Conservation (phyloP, 1,139 yeast species). For the Lodderomyces theae region DNA sequence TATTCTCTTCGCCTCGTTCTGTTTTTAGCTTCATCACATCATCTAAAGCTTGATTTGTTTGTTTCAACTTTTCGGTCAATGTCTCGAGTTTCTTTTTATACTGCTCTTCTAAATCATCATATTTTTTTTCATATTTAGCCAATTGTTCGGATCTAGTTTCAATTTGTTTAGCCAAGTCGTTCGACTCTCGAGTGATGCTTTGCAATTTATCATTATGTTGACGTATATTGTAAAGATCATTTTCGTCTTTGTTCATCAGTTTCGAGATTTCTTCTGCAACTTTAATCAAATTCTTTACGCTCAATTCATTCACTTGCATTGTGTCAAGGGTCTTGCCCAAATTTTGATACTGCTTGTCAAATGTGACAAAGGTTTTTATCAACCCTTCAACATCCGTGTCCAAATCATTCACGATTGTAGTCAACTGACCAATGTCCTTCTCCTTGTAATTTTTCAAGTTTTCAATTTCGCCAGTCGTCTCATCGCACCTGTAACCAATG, state of each 20-base stretch:
- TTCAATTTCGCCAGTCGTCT: slow-evolving; percentile 62
- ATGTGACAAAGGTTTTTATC: slow-evolving; percentile 34
- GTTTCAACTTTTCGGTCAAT: slow-evolving; percentile 44
- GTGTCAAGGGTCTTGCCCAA: slow-evolving; percentile 58
- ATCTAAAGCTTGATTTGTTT: slow-evolving; percentile 46
- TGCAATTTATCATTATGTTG: slow-evolving; percentile 48
- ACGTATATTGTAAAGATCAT: slow-evolving; percentile 36
- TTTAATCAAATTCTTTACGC: slow-evolving; percentile 48
- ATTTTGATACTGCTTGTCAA: slow-evolving; percentile 52
- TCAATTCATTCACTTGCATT: slow-evolving; percentile 54
- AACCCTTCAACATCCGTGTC: slow-evolving; percentile 45
- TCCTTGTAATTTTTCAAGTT: slow-evolving; percentile 58
- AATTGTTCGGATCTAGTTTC: slow-evolving; percentile 54
- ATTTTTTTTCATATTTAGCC: slow-evolving; percentile 52
- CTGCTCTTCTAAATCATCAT: slow-evolving; percentile 47
- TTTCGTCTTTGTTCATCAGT: slow-evolving; percentile 50
- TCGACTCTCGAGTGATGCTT: slow-evolving; percentile 41
- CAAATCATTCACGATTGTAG: slow-evolving; percentile 56
- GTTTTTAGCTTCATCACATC: slow-evolving; percentile 50
- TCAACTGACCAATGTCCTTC: slow-evolving; percentile 59
- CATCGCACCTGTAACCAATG: slow-evolving; percentile 46
- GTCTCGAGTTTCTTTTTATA: slow-evolving; percentile 45
- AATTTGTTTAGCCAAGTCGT: slow-evolving; percentile 50
- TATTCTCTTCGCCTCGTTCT: slow-evolving; percentile 51
- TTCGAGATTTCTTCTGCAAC: slow-evolving; percentile 56